A percentile compares a stretch with the other conserved stretches of the same genome.
phyloP scores from a whole-genome alignment of 139 green algal species.

The Closterium sp. region DNA sequence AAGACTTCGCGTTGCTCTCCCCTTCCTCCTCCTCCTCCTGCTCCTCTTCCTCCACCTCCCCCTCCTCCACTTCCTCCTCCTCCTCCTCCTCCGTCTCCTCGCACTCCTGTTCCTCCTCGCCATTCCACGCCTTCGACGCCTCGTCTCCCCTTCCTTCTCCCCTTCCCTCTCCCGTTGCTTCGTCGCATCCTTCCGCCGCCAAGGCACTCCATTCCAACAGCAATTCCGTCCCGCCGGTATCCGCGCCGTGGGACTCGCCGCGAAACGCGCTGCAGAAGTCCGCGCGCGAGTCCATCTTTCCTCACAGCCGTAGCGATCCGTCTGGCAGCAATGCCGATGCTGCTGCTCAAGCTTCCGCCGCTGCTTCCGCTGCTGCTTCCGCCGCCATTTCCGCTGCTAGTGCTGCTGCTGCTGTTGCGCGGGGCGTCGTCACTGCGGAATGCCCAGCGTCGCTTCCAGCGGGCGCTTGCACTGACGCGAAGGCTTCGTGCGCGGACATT shows the following conservation, averaged over 20 bases:
- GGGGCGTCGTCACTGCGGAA: too few relatives aligned
- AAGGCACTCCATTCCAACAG: not conserved
- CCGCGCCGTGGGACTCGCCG: not conserved
- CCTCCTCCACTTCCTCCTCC: too few relatives aligned
- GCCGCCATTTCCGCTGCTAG: too few relatives aligned
- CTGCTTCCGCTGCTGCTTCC: too few relatives aligned
- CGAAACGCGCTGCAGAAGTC: too few relatives aligned
- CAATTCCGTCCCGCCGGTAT: not conserved
- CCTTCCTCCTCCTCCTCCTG: not conserved
- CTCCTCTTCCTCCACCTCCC: too few relatives aligned
- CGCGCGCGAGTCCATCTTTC: not conserved
- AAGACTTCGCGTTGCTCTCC: not conserved
- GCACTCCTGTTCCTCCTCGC: not conserved
- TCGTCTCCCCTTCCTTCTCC: not conserved
- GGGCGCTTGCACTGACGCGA: too few relatives aligned
- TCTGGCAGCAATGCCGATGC: not conserved
- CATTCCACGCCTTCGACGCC: not conserved
- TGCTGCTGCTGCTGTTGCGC: too few relatives aligned
- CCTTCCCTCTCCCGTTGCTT: not conserved
- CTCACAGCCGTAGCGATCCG: not conserved
- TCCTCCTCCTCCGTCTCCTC: not conserved
- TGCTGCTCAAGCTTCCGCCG: too few relatives aligned
- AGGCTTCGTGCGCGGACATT: too few relatives aligned
- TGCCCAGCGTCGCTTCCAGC: too few relatives aligned
- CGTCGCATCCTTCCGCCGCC: not conserved